Evolutionary conservation across 257 asterid genomes (phyloP).

Genomic region (Asclepias syriaca): DNA sequence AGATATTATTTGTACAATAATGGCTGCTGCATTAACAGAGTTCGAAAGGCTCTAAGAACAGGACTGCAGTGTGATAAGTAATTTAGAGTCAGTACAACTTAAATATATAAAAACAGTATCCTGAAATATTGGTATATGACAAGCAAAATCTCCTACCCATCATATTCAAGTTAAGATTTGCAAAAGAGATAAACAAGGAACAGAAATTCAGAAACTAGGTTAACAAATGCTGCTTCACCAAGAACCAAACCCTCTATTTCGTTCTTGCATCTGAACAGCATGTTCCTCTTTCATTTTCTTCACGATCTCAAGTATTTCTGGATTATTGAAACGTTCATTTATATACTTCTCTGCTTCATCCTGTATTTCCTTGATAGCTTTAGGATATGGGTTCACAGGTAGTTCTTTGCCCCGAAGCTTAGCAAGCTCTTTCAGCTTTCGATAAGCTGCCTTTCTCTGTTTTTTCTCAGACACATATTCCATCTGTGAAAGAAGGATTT

Average conservation of each 20-base stretch:
- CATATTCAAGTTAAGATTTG: not conserved
- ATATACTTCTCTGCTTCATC: constrained; percentile 66
- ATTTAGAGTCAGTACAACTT: too few relatives aligned
- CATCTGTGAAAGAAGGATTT: constrained; percentile 39
- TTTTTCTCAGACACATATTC: constrained; percentile 60
- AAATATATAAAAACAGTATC: not conserved
- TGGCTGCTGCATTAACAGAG: too few relatives aligned
- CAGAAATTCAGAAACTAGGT: not conserved
- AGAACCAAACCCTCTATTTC: constrained; percentile 30
- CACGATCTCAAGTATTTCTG: constrained; percentile 27
- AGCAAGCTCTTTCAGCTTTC: constrained; percentile 64
- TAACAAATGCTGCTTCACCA: not conserved
- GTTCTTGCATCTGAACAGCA: constrained; percentile 34
- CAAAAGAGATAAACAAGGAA: not conserved
- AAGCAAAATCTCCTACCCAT: too few relatives aligned
- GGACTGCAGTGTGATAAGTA: too few relatives aligned
- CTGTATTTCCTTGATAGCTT: constrained; percentile 73
- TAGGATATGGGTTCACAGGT: constrained; percentile 76
- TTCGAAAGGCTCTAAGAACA: too few relatives aligned
- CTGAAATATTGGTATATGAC: not conserved
- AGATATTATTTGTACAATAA: too few relatives aligned
- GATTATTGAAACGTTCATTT: constrained; percentile 55
- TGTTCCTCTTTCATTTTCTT: constrained; percentile 44
- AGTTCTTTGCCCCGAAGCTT: constrained; percentile 62
- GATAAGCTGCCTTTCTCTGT: constrained; percentile 53